Conservation (phyloP, 2,329 filamentous ascomycete genomes). For the Orbilia quercus region DNA sequence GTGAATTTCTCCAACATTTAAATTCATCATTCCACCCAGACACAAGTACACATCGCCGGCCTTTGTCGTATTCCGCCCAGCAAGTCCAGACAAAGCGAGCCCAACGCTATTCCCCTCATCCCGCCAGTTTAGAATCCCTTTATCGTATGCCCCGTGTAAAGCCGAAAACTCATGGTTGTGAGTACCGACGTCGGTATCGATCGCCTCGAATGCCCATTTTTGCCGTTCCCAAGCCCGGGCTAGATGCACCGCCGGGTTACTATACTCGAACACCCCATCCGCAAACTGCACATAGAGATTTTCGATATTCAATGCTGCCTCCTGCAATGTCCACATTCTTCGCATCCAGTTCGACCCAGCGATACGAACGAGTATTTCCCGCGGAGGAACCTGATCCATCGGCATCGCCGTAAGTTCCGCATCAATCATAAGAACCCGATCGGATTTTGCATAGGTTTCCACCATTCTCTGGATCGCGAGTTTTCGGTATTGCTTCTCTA, state of each 20-base stretch:
- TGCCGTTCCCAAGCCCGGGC: conserved; percentile 32
- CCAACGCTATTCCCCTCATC: conserved; percentile 17
- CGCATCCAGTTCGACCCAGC: conserved; percentile 56
- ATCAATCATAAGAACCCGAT: conserved; percentile 56
- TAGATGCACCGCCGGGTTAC: neutral
- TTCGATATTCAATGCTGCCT: conserved; percentile 53
- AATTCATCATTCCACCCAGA: conserved; percentile 30
- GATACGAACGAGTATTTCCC: conserved; percentile 53
- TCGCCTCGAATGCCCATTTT: conserved; percentile 35
- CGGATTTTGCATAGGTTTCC: conserved; percentile 51
- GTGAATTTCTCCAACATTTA: conserved; percentile 35
- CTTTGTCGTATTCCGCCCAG: conserved; percentile 40
- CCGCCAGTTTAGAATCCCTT: conserved; percentile 5
- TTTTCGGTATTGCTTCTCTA: conserved; percentile 42
- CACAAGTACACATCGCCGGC: conserved; percentile 39
- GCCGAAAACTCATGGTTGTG: conserved; percentile 31
- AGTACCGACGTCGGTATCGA: conserved; percentile 22
- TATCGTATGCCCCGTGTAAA: conserved; percentile 17
- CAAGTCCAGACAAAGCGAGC: conserved; percentile 34
- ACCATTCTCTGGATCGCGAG: conserved; percentile 52
- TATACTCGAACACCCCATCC: conserved; percentile 34
- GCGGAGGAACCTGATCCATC: conserved; percentile 31
- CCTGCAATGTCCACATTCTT: conserved; percentile 57
- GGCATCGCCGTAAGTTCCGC: conserved; percentile 43
- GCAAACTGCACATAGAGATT: conserved; percentile 43